These are phyloP conservation scores for Russula earlei DNA, from an alignment of 768 basidiomycete genomes.

Conservation along the genomic window DNA sequence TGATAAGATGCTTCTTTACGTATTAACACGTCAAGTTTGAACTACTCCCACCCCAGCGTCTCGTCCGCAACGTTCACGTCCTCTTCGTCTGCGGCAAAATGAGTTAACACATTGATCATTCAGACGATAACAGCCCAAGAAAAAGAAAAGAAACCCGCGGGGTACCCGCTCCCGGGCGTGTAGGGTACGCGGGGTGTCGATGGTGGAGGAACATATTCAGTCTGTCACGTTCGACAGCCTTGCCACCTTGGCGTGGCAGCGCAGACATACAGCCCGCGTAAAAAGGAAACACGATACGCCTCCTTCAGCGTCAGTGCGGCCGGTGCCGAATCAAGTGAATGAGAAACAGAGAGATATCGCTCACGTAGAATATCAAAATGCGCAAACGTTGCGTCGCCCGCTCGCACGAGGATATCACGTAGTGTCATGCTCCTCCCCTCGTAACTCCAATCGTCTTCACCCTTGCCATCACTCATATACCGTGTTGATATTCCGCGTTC, in stretches of 20 bases:
- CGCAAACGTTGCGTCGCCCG: conserved; percentile 27
- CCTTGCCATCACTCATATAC: conserved; percentile 12
- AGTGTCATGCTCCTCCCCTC: conserved; percentile 42
- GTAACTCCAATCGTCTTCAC: conserved; percentile 26
- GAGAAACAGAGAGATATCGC: conserved; percentile 7
- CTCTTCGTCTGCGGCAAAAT: conserved; percentile 13
- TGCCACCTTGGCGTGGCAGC: conserved; percentile 16
- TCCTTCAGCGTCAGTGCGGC: conserved; percentile 2
- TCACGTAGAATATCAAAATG: conserved; percentile 33
- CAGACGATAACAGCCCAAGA: conserved; percentile 1
- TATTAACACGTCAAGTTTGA: conserved; percentile 2
- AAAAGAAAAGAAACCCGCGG: conserved; percentile 3
- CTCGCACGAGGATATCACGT: conserved; percentile 36
- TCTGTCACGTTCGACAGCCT: conserved; percentile 11
- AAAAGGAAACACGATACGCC: not conserved
- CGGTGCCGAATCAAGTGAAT: not conserved
- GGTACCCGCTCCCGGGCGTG: conserved; percentile 8
- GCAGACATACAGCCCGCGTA: not conserved
- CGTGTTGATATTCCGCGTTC: conserved; percentile 5
- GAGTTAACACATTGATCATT: conserved; percentile 8
- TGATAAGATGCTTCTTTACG: conserved; percentile 19
- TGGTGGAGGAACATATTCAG: not conserved
- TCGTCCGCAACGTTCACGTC: conserved; percentile 15
- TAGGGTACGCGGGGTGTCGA: conserved; percentile 15
- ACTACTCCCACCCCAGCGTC: conserved; percentile 17